Evolutionary conservation across 352 stramenopile species (phyloP).

Genomic region (Globisporangium spinosum): DNA sequence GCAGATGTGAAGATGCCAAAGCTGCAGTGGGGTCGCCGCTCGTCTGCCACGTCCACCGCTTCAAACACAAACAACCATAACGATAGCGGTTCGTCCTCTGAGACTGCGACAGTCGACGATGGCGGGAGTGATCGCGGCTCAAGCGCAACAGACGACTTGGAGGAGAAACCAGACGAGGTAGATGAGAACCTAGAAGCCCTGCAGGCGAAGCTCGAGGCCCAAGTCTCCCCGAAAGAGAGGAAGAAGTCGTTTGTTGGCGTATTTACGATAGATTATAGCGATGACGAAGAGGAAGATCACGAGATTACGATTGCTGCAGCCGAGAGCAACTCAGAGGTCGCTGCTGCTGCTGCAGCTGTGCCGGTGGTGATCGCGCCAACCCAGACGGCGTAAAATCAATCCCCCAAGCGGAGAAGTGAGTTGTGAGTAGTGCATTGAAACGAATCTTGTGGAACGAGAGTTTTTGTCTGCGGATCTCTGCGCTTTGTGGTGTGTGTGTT

Average conservation of each 20-base stretch:
- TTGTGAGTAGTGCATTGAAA: conserved; percentile 12
- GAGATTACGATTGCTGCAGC: background rate
- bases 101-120: conserved; percentile 60
- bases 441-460: background rate
- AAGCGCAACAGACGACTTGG: conserved; percentile 40
- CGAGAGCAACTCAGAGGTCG: conserved; percentile 1
- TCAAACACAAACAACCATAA: conserved; percentile 38
- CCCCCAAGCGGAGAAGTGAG: background rate
- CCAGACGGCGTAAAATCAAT: conserved; percentile 6
- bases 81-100: conserved; percentile 57
- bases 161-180: conserved; percentile 27
- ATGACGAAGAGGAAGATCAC: conserved; percentile 57
- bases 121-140: conserved; percentile 60
- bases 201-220: conserved; percentile 17
- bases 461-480: background rate
- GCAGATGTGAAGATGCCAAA: conserved; percentile 74
- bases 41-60: conserved; percentile 22
- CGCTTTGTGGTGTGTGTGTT: background rate
- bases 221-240: conserved; percentile 20
- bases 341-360: background rate
- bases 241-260: conserved; percentile 62
- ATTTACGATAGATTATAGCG: conserved; percentile 81
- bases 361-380: conserved; percentile 1
- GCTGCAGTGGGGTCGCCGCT: conserved; percentile 48
- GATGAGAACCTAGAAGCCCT: conserved; percentile 33